Conservation (phyloP, 2,329 filamentous ascomycete genomes). For the Alternaria brassicae region DNA sequence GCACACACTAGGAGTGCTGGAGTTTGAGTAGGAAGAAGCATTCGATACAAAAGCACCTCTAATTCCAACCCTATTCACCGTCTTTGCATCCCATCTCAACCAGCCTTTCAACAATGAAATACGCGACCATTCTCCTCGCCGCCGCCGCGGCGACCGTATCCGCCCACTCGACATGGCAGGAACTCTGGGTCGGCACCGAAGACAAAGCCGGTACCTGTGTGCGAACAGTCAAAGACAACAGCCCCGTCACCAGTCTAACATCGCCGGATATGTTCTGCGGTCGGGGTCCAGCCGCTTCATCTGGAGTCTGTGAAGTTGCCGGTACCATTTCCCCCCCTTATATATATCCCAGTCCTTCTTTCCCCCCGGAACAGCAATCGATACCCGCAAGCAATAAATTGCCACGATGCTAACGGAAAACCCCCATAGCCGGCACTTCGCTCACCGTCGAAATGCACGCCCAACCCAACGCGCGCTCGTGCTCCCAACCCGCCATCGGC, state of each 20-base stretch:
- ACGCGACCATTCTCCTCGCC: slow-evolving; percentile 41
- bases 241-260: slow-evolving; percentile 39
- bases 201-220: slow-evolving; percentile 42
- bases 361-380: slow-evolving; percentile 12
- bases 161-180: slow-evolving; percentile 50
- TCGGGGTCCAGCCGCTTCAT: slow-evolving; percentile 34
- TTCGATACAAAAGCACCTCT: not conserved
- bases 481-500: slow-evolving; percentile 45
- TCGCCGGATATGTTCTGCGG: slow-evolving; percentile 49
- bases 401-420: too few species aligned
- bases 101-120: slow-evolving; percentile 35
- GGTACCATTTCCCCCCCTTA: slow-evolving; percentile 23
- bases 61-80: too few species aligned
- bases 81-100: not conserved
- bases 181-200: slow-evolving; percentile 47
- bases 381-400: too few species aligned
- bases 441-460: slow-evolving; percentile 51
- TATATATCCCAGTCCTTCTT: not conserved
- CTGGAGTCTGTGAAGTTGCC: slow-evolving; percentile 44
- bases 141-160: slow-evolving; percentile 45
- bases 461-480: slow-evolving; percentile 43
- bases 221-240: slow-evolving; percentile 47
- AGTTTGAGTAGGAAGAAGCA: not conserved
- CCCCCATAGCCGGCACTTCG: slow-evolving; percentile 35
- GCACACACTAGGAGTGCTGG: not conserved